Base-by-base conservation (phyloP, 306 rosid species). In the Argentina anserina region DNA sequence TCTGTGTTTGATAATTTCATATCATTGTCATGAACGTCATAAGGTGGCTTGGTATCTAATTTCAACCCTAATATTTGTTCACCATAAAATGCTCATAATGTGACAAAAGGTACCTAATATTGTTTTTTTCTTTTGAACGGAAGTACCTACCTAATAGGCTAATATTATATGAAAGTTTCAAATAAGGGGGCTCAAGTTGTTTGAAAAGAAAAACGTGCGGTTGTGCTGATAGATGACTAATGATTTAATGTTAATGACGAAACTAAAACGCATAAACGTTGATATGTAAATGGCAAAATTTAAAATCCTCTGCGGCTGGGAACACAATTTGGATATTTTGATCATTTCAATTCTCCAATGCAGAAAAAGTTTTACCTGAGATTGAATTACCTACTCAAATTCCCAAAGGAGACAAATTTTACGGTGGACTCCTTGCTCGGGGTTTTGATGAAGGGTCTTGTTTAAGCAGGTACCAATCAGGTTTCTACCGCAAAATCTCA, bases 361-460 rank as follows among this genome's bases (percentile, higher is more conserved):
- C 81, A 83, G 81, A 65, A 73, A 70, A 72, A 5, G 64, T 63
- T 18, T 58, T 75, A 49, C 76, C 83, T 56, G 80, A 40, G 46
- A 28, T 58, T 58, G 36, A 31, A 60, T 29, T 60, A 31, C 76
- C 79, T 21, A 62, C 28, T 15, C 64, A 61, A 58, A 26, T 64
- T 70, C 86, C 59, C 62, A 25, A 8, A 46, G 67, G 46, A 65
- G 85, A 90, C 78, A 76, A 78, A 39, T 76, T 85, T 46, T 58
- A 76, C 8, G 88, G 81, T 18, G 92, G 96, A 28, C 89, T 90
- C 72, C 78, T 90, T 58, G 39, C 77, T 74, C 76, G 76, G n/a
- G 88, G 84, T 40, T 84, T 90, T 72, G 86, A 87, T 78, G 86
- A 84, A 69, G 65, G 43, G 55, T 84, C 96, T 47, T 90, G 96